A percentile compares a stretch with the other conserved stretches of the same genome.
These are phyloP conservation scores for Capsella rubella DNA, from an alignment of 441 rosid species.

Conservation along the genomic window DNA sequence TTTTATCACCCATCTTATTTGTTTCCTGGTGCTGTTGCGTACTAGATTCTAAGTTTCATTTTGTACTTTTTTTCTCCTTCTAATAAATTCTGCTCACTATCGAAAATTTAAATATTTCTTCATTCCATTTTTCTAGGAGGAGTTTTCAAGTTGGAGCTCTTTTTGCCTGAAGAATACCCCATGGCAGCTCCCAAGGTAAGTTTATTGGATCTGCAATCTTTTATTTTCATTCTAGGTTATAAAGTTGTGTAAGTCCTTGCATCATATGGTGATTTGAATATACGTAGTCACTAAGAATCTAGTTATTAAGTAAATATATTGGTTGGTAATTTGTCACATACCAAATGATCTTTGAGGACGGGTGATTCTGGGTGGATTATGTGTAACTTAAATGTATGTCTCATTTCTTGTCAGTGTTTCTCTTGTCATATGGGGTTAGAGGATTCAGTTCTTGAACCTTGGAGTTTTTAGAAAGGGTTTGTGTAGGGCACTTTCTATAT, in stretches of 20 bases:
- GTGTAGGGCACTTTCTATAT: slow-evolving; percentile 1
- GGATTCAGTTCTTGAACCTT: slow-evolving; percentile 3
- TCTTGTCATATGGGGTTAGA: neutral
- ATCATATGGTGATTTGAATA: neutral
- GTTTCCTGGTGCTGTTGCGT: slow-evolving; percentile 24
- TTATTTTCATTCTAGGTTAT: slow-evolving; percentile 4
- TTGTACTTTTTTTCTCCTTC: neutral
- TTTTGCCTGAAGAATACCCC: slow-evolving; percentile 99
- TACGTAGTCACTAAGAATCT: neutral
- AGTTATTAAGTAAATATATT: neutral
- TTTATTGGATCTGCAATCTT: neutral
- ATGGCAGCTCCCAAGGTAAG: slow-evolving; percentile 99
- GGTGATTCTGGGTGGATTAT: slow-evolving; percentile 8
- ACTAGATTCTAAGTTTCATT: neutral
- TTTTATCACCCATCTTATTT: neutral
- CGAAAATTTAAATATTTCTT: neutral
- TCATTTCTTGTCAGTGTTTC: neutral
- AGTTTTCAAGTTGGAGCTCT: slow-evolving; percentile 96
- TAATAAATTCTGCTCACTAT: neutral
- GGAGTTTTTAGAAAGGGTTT: neutral
- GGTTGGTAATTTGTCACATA: neutral
- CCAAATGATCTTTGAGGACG: neutral
- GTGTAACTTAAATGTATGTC: neutral
- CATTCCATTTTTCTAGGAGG: slow-evolving; percentile 60
- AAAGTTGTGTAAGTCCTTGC: neutral